Evolutionary conservation across 768 basidiomycete genomes (phyloP).

Genomic region (Suillus subluteus): DNA sequence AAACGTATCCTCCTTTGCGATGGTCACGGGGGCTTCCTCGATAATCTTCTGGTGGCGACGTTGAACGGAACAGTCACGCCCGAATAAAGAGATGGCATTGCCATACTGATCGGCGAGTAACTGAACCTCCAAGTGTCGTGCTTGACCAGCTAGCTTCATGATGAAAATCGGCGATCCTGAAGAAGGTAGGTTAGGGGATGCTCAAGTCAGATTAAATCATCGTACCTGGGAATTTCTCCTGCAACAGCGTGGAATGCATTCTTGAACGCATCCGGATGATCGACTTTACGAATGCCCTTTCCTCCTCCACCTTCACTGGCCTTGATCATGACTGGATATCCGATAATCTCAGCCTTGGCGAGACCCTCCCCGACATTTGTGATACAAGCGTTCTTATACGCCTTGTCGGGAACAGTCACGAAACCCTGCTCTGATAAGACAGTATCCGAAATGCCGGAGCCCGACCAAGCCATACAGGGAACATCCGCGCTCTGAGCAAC

Average conservation of each 20-base stretch:
- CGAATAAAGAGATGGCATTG: constrained; percentile 97
- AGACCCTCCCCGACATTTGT: constrained; percentile 87
- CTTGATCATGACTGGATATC: constrained; percentile 99
- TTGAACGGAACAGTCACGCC: constrained; percentile 99
- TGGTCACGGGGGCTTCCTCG: constrained; percentile 98
- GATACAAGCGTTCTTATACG: constrained; percentile 88
- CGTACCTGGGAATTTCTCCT: constrained; percentile 94
- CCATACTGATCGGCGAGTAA: constrained; percentile 99
- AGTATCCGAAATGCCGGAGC: constrained; percentile 90
- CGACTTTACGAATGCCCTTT: constrained; percentile 97
- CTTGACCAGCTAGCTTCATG: constrained; percentile 99
- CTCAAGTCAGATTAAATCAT: constrained; percentile 3
- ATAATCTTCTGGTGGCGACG: constrained; percentile 99
- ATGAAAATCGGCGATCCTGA: constrained; percentile 97
- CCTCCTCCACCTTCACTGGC: constrained; percentile 99
- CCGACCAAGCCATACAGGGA: constrained; percentile 99
- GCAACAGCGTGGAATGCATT: constrained; percentile 93
- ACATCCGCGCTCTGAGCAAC: constrained; percentile 97
- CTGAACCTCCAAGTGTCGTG: constrained; percentile 97
- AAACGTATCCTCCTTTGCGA: constrained; percentile 89
- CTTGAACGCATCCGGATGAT: constrained; percentile 84
- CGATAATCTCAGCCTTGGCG: constrained; percentile 81
- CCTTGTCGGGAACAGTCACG: constrained; percentile 92
- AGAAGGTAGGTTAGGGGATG: constrained; percentile 12
- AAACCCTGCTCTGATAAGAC: constrained; percentile 82